Conservation (phyloP, 2,329 filamentous ascomycete species). For the Ophiostoma pallidulum region DNA sequence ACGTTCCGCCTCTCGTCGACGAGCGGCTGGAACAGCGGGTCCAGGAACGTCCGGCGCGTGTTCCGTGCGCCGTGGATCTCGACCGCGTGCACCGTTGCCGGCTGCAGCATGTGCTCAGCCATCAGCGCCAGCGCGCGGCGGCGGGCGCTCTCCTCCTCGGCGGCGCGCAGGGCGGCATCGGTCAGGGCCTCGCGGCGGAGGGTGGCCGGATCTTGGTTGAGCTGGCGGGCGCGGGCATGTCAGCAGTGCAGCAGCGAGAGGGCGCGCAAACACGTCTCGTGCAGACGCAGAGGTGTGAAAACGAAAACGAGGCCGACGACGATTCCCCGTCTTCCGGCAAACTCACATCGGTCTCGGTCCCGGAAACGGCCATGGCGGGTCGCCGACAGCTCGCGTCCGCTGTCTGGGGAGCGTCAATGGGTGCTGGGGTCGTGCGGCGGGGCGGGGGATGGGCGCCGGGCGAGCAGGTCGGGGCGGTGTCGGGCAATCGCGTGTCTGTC, state of each 20-base stretch:
- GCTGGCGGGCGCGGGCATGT: not conserved
- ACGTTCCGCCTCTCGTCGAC: constrained; percentile 57
- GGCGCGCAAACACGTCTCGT: too few species aligned
- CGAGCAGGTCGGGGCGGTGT: too few species aligned
- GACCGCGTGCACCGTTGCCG: constrained; percentile 79
- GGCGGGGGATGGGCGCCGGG: too few species aligned
- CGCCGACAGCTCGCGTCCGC: constrained; percentile 9
- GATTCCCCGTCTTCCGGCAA: not conserved
- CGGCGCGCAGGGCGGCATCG: constrained; percentile 4
- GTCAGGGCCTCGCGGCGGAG: constrained; percentile 13
- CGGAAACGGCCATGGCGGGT: constrained; percentile 13
- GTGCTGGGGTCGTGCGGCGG: too few species aligned
- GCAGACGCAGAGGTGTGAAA: too few species aligned
- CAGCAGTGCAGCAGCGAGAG: too few species aligned
- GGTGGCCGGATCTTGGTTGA: constrained; percentile 10
- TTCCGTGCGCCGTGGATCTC: constrained; percentile 72
- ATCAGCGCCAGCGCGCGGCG: constrained; percentile 26
- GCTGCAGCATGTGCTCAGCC: constrained; percentile 72
- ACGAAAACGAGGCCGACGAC: not conserved
- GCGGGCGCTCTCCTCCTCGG: constrained; percentile 11
- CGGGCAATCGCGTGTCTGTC: too few species aligned
- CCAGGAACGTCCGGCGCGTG: constrained; percentile 76
- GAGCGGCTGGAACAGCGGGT: constrained; percentile 69
- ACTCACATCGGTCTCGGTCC: constrained; percentile 6
- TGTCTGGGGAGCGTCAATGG: constrained; percentile 12